A percentile compares a stretch with the other conserved stretches of the same genome.
Conservation (phyloP, 495 filamentous ascomycete genomes). For the Talaromyces wortmannii region DNA sequence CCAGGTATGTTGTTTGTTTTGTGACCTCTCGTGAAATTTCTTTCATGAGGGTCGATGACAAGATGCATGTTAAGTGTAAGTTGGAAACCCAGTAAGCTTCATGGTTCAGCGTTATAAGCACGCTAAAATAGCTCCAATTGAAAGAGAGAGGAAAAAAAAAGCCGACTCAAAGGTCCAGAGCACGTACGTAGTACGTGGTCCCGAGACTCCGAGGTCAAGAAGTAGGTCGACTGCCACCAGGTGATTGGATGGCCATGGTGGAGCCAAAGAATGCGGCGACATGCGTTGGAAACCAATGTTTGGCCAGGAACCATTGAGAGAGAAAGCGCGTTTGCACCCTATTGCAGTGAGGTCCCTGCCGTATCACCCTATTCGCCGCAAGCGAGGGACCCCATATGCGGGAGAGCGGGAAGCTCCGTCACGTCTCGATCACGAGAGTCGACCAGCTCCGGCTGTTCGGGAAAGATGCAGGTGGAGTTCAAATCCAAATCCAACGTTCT, state of each 20-base stretch:
- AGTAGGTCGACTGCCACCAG: background rate
- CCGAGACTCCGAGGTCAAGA: background rate
- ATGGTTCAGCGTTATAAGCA: background rate
- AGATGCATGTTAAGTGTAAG: background rate
- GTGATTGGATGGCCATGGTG: constrained; percentile 21
- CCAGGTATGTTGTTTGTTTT: background rate
- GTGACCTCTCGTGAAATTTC: background rate
- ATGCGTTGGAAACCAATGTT: constrained; percentile 30
- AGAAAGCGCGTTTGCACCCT: constrained; percentile 21
- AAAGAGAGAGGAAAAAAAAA: too few relatives aligned
- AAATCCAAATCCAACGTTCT: constrained; percentile 41
- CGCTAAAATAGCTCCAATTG: background rate
- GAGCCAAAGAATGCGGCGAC: constrained; percentile 2
- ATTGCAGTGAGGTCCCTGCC: constrained; percentile 16
- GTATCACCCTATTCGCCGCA: constrained; percentile 31
- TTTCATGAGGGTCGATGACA: background rate
- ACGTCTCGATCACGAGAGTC: constrained; percentile 37
- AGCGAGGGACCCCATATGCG: constrained; percentile 20
- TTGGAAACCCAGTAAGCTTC: background rate
- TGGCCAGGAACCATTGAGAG: constrained; percentile 8
- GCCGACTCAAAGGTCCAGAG: too few relatives aligned
- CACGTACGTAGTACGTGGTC: background rate
- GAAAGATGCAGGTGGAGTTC: constrained; percentile 31
- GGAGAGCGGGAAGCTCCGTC: constrained; percentile 31
- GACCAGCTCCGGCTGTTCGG: constrained; percentile 30